A percentile compares a stretch with the other conserved stretches of the same genome.
These are phyloP conservation scores for Boletus rubescentipes DNA, from an alignment of 768 basidiomycete genomes.

Conservation along the genomic window DNA sequence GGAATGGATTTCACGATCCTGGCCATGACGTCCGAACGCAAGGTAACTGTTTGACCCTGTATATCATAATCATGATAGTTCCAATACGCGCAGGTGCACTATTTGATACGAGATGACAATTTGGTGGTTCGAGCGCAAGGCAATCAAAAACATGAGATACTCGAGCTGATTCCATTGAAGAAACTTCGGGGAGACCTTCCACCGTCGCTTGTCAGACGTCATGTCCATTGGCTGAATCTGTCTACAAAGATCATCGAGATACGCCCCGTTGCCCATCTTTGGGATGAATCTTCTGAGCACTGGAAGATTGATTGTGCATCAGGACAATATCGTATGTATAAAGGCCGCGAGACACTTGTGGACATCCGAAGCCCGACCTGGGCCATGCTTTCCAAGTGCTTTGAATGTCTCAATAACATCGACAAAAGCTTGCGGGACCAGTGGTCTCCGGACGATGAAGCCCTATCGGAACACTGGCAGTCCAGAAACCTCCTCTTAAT, in stretches of 20 bases:
- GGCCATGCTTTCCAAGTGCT: too few relatives aligned
- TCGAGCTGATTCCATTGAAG: slow-evolving; percentile 17
- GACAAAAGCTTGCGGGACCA: too few relatives aligned
- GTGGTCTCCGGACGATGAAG: too few relatives aligned
- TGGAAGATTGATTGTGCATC: slow-evolving; percentile 16
- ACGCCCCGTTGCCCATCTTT: slow-evolving; percentile 11
- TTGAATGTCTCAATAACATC: too few relatives aligned
- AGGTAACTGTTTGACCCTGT: background rate
- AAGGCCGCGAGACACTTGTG: slow-evolving; percentile 6
- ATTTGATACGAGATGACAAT: slow-evolving; percentile 1
- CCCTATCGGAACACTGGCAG: too few relatives aligned
- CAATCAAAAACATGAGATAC: background rate
- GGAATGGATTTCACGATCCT: too few relatives aligned
- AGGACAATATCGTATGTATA: background rate
- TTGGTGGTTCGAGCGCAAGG: slow-evolving; percentile 9
- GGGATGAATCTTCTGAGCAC: slow-evolving; percentile 17
- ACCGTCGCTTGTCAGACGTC: background rate
- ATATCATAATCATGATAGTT: background rate
- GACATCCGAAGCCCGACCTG: slow-evolving; percentile 6
- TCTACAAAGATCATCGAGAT: slow-evolving; percentile 19
- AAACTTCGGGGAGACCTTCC: slow-evolving; percentile 22
- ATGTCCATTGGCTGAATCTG: slow-evolving; percentile 26
- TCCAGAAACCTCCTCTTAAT: too few relatives aligned
- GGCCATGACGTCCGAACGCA: background rate
- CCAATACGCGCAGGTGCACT: slow-evolving; percentile 11